Percentiles rank a stretch among this genome's conserved stretches.
phyloP scores from a whole-genome alignment of 2,329 filamentous ascomycete species.

The Aureobasidium leucospermi region DNA sequence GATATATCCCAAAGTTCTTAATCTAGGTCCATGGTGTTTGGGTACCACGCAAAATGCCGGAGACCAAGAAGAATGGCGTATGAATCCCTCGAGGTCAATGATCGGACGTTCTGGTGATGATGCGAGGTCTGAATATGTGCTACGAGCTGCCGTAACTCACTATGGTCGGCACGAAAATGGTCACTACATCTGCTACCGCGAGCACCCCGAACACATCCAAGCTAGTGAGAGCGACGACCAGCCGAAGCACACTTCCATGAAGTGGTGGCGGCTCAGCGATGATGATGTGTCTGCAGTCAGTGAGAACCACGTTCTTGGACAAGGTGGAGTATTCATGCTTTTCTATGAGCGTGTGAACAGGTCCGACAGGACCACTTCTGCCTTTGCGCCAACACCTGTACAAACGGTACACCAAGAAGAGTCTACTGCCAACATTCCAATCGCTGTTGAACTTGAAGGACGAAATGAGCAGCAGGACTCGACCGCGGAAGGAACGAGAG shows the following conservation, averaged over 20 bases:
- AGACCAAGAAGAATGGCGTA: conserved; percentile 59
- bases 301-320: conserved; percentile 64
- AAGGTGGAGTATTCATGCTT: conserved; percentile 89
- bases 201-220: conserved; percentile 43
- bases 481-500: background rate
- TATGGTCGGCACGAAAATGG: conserved; percentile 89
- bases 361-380: background rate
- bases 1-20: conserved; percentile 64
- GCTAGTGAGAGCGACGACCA: conserved; percentile 23
- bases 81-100: conserved; percentile 66
- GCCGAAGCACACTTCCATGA: conserved; percentile 30
- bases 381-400: background rate
- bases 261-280: conserved; percentile 91
- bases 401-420: background rate
- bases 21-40: conserved; percentile 79
- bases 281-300: conserved; percentile 70
- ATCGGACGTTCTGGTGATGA: conserved; percentile 37
- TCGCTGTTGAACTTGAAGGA: background rate
- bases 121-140: conserved; percentile 54
- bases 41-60: conserved; percentile 35
- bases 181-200: conserved; percentile 88
- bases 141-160: conserved; percentile 81
- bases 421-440: background rate
- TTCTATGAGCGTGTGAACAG: conserved; percentile 67
- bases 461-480: background rate